These are phyloP conservation scores for Fusarium begoniae DNA, from an alignment of 2,329 filamentous ascomycete species.

Conservation along the genomic window DNA sequence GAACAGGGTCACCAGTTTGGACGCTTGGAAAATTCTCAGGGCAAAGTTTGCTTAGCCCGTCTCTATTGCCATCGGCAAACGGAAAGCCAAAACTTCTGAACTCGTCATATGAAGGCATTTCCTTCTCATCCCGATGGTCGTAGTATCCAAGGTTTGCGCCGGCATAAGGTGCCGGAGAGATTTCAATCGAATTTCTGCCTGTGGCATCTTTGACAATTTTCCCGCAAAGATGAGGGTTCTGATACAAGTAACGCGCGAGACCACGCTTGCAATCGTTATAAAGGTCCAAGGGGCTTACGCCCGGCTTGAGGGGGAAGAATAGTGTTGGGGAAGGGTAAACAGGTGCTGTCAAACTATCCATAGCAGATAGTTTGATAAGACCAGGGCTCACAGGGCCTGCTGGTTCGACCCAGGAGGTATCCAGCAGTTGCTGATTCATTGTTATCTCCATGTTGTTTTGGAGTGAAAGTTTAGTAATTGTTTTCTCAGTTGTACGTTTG, in stretches of 20 bases:
- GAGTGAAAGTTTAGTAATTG: not conserved
- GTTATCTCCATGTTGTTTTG: not conserved
- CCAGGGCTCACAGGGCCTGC: not conserved
- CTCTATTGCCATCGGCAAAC: not conserved
- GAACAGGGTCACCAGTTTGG: not conserved
- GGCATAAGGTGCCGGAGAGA: not conserved
- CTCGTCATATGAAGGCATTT: not conserved
- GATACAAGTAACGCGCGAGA: not conserved
- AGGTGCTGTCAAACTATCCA: not conserved
- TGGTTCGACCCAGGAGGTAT: not conserved
- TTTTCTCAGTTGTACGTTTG: not conserved
- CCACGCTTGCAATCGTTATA: not conserved
- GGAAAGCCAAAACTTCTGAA: not conserved
- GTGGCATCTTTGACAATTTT: not conserved
- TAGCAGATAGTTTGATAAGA: not conserved
- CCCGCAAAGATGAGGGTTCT: not conserved
- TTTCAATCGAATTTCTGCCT: not conserved
- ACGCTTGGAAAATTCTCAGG: not conserved
- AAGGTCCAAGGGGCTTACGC: not conserved
- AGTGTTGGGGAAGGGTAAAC: not conserved
- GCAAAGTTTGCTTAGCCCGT: not conserved
- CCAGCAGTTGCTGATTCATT: not conserved
- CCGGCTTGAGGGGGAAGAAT: not conserved
- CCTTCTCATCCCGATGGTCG: not conserved
- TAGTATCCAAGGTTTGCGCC: not conserved